Percentiles rank a stretch among this genome's conserved stretches.
These are phyloP conservation scores for Lactarius sp. DNA, from an alignment of 768 basidiomycete species.

Conservation along the genomic window DNA sequence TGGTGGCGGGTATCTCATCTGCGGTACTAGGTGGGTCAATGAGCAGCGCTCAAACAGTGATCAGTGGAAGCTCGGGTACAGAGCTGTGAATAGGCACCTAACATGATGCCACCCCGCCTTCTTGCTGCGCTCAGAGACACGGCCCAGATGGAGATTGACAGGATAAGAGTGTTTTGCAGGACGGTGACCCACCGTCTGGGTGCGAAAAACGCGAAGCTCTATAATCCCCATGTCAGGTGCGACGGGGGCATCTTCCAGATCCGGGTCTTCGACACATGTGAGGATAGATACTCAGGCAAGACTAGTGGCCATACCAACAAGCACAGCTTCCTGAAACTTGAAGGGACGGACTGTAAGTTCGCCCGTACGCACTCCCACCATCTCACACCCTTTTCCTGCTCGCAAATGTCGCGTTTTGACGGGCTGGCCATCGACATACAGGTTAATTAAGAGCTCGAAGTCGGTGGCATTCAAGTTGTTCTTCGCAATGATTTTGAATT, in stretches of 20 bases:
- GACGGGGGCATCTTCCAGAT: background rate
- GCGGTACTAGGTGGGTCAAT: background rate
- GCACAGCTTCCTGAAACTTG: slow-evolving; percentile 8
- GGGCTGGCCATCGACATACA: background rate
- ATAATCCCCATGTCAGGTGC: slow-evolving; percentile 8
- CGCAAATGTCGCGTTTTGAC: background rate
- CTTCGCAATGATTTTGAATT: background rate
- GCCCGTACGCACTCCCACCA: background rate
- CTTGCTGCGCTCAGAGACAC: slow-evolving; percentile 3
- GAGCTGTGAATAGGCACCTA: background rate
- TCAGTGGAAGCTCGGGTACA: background rate
- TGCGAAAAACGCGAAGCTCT: slow-evolving; percentile 1
- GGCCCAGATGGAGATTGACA: background rate
- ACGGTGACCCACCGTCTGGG: too few relatives aligned
- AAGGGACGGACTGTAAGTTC: background rate
- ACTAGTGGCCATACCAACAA: background rate
- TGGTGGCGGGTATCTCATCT: background rate
- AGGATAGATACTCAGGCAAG: background rate
- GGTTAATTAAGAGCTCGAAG: background rate
- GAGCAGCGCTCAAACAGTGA: background rate
- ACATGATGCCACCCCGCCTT: slow-evolving; percentile 15
- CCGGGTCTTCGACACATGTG: background rate
- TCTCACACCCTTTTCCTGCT: background rate
- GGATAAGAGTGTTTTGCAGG: too few relatives aligned
- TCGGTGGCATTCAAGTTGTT: background rate